Conservation (phyloP, 176 grass and related monocot genomes). For the Triticum timopheevii region DNA sequence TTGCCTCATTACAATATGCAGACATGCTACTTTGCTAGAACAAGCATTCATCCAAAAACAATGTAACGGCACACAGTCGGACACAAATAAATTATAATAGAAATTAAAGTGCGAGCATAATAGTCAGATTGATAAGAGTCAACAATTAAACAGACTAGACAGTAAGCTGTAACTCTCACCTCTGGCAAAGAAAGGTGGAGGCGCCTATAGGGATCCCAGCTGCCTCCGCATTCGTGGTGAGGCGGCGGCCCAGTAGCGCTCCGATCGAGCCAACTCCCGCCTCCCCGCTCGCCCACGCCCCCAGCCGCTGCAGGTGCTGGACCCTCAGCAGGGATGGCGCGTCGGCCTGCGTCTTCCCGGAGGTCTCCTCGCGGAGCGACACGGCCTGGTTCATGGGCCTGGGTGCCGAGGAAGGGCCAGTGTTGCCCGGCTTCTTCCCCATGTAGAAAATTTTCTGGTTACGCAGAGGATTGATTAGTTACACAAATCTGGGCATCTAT, state of each 20-base stretch:
- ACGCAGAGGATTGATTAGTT: neutral
- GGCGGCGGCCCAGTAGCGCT: conserved; percentile 40
- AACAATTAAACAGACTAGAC: neutral
- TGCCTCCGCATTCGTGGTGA: conserved; percentile 36
- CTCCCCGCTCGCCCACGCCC: conserved; percentile 42
- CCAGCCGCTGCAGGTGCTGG: conserved; percentile 46
- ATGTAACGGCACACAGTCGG: neutral
- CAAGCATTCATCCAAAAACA: neutral
- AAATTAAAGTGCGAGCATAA: neutral
- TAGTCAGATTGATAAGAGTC: neutral
- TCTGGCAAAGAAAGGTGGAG: conserved; percentile 50
- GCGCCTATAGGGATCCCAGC: conserved; percentile 30
- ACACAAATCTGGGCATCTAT: neutral
- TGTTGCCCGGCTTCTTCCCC: conserved; percentile 27
- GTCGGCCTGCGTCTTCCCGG: conserved; percentile 33
- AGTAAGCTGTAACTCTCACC: conserved; percentile 17
- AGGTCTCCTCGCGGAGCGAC: conserved; percentile 57
- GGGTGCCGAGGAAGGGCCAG: neutral
- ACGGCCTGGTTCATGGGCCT: conserved; percentile 1
- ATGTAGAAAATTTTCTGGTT: conserved; percentile 1
- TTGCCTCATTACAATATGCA: neutral
- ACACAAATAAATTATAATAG: neutral
- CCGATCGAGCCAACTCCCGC: conserved; percentile 37
- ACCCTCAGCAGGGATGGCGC: conserved; percentile 35
- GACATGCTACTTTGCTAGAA: neutral